phyloP scores from a whole-genome alignment of 179 eudicot genomes.

The Gypsophila paniculata region DNA sequence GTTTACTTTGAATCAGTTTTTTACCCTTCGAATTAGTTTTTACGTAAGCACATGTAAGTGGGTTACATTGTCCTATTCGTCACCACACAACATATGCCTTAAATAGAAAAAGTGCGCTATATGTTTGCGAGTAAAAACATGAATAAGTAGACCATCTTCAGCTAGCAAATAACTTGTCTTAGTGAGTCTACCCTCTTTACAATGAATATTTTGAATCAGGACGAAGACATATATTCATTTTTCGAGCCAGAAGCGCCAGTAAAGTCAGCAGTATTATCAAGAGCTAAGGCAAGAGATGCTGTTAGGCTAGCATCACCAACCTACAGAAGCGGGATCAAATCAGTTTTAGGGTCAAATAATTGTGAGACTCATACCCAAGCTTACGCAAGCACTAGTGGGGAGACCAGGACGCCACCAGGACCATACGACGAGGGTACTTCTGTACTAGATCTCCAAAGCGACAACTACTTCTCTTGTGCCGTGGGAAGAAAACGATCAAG shows the following conservation, averaged over 20 bases:
- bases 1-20: too few relatives aligned
- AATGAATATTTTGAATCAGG: slow-evolving; percentile 33
- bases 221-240: slow-evolving; percentile 66
- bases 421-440: slow-evolving; percentile 40
- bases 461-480: slow-evolving; percentile 74
- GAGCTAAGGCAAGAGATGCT: slow-evolving; percentile 36
- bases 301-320: slow-evolving; percentile 19
- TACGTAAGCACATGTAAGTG: too few relatives aligned
- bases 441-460: slow-evolving; percentile 51
- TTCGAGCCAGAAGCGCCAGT: slow-evolving; percentile 63
- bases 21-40: too few relatives aligned
- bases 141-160: too few relatives aligned
- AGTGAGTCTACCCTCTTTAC: too few relatives aligned
- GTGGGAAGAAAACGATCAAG: slow-evolving; percentile 58
- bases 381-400: slow-evolving; percentile 5
- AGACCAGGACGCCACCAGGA: slow-evolving; percentile 8
- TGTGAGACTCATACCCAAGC: slow-evolving; percentile 20
- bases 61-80: too few relatives aligned
- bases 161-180: too few relatives aligned
- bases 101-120: too few relatives aligned
- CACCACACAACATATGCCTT: too few relatives aligned
- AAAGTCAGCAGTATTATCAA: slow-evolving; percentile 27
- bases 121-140: too few relatives aligned
- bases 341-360: neutral
- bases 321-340: slow-evolving; percentile 12